Conservation (phyloP, 805 yeast species). For the Candida germanica region DNA sequence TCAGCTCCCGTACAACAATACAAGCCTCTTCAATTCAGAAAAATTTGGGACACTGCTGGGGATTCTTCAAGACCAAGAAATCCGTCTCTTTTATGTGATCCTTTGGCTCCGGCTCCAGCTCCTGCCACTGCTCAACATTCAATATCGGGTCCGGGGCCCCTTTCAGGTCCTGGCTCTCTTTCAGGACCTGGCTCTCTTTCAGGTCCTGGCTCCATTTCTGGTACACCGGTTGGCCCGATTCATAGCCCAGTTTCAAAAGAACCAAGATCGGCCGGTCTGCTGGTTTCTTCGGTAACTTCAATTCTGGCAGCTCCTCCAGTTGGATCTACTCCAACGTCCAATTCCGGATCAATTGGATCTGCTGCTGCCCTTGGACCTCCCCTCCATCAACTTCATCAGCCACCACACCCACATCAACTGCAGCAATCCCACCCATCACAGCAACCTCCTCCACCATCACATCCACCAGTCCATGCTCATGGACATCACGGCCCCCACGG, state of each 20-base stretch:
- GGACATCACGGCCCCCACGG: background rate
- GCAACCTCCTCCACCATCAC: background rate
- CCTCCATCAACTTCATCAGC: background rate
- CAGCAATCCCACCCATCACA: too few species aligned
- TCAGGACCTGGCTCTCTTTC: background rate
- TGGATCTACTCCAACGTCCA: background rate
- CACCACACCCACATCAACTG: background rate
- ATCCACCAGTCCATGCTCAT: background rate
- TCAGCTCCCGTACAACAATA: constrained; percentile 17
- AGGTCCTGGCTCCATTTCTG: background rate
- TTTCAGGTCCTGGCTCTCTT: background rate
- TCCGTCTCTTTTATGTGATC: constrained; percentile 49
- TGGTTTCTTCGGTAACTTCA: background rate
- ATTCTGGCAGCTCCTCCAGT: background rate
- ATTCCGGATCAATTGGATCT: too few species aligned
- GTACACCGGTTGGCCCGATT: background rate
- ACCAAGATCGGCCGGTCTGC: background rate
- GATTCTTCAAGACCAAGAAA: constrained; percentile 32
- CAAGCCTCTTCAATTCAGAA: constrained; percentile 32
- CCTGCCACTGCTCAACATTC: constrained; percentile 1
- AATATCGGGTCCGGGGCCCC: too few species aligned
- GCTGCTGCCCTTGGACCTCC: background rate
- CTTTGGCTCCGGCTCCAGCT: constrained; percentile 43
- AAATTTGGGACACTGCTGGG: constrained; percentile 29
- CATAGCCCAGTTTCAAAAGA: background rate